These are phyloP conservation scores for Dimocarpus longan DNA, from an alignment of 345 rosid species.

Conservation along the genomic window DNA sequence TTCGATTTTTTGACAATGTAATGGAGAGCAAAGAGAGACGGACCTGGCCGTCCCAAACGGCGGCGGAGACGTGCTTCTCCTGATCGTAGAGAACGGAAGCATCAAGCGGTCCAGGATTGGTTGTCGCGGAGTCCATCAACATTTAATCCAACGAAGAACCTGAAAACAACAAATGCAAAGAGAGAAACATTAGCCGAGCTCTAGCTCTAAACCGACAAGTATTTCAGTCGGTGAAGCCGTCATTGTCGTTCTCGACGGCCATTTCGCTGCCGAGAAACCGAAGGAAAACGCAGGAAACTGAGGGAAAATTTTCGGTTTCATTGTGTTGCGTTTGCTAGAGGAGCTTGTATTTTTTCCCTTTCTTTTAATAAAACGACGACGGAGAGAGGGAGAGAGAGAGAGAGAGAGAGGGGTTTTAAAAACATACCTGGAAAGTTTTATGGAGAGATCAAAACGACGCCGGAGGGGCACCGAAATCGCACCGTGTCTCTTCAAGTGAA, in stretches of 20 bases:
- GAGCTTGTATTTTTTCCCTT: too few relatives aligned
- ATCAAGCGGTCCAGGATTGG: conserved; percentile 77
- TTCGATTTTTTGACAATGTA: background rate
- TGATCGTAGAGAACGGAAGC: conserved; percentile 68
- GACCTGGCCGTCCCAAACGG: conserved; percentile 89
- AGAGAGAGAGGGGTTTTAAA: conserved; percentile 13
- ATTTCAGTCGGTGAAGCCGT: background rate
- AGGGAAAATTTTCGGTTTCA: background rate
- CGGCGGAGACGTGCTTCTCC: conserved; percentile 82
- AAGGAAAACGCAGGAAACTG: conserved; percentile 21
- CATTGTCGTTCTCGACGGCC: background rate
- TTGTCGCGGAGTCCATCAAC: conserved; percentile 50
- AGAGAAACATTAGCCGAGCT: conserved; percentile 6
- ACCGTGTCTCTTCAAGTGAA: conserved; percentile 20
- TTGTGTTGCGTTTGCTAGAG: background rate
- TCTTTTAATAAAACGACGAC: conserved; percentile 49
- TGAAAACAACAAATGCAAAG: conserved; percentile 2
- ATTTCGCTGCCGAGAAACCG: conserved; percentile 16
- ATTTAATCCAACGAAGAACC: background rate
- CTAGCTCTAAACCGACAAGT: background rate
- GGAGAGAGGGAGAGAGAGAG: conserved; percentile 33
- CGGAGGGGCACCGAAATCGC: conserved; percentile 36
- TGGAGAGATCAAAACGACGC: conserved; percentile 56
- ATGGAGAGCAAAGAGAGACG: background rate
- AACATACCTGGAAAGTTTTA: conserved; percentile 32